Evolutionary conservation across 1,139 yeast species (phyloP), one percentile per base, ranked within the genome.

Genomic region (Geotrichum cucujoidarum): DNA sequence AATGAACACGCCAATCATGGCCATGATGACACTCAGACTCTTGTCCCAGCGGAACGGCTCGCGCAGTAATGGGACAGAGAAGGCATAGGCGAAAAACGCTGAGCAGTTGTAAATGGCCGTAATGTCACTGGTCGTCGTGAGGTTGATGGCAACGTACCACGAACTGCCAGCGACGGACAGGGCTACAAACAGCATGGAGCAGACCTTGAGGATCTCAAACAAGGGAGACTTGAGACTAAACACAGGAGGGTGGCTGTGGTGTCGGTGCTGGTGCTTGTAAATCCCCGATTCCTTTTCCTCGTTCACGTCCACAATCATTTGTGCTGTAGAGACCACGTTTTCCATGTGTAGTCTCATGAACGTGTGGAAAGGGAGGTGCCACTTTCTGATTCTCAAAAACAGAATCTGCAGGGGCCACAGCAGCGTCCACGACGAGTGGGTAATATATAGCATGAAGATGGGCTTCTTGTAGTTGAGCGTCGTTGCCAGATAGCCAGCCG

Each of bases 101-200:
- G 90, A 82, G 61, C 95, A 86, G 67, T 88, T 88, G 67, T 87
- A 88, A 54, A 88, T 88, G 8, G 95, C 95, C 2, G 95, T 87
- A 25, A 88, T 83, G 60, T 88, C 95, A 2, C 89, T 75, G 0
- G 95, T 88, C 34, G 89, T 84, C 1, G 95, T 83, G 64, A 85
- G 67, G 25, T 81, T 73, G 79, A 88, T 86, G 6, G 95, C 83
- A 16, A 85, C 77, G 62, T 86, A 88, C 96, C 96, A 88, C 1
- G 95, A 80, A 36, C 78, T 72, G 1, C 95, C 95, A 0, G 95
- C 95, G 3, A 80, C 56, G 10, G 86, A 85, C 52, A 88, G 71
- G 5, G 87, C 76, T 7, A 76, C 40, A 1, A 84, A 75, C 33
- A 84, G 68, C 2, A 75, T 47, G 3, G 74, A 65, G 10, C 79